phyloP scores from a whole-genome alignment of 2,329 filamentous ascomycete species.

The Claviceps capensis region DNA sequence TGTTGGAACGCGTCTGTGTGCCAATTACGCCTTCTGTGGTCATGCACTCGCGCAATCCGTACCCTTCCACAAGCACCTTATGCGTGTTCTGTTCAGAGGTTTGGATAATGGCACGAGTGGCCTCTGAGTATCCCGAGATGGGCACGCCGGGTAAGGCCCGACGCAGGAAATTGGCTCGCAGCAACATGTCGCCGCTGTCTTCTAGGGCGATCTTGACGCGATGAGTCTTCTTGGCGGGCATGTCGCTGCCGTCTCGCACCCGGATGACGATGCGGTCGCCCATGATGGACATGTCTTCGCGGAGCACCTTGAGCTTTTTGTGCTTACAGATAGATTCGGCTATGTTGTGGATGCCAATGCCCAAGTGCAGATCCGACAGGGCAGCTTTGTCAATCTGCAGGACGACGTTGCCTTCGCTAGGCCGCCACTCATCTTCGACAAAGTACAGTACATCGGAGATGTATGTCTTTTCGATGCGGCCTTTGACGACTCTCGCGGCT shows the following conservation, averaged over 20 bases:
- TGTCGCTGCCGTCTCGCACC: conserved; percentile 44
- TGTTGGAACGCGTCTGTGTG: conserved; percentile 62
- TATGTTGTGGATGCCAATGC: conserved; percentile 62
- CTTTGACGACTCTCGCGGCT: conserved; percentile 83
- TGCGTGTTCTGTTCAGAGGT: conserved; percentile 56
- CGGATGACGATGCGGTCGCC: conserved; percentile 57
- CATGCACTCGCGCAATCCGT: conserved; percentile 81
- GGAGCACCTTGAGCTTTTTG: conserved; percentile 68
- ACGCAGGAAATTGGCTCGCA: conserved; percentile 75
- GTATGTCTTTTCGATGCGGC: conserved; percentile 88
- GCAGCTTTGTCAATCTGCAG: conserved; percentile 71
- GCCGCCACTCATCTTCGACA: conserved; percentile 78
- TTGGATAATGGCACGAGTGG: conserved; percentile 76
- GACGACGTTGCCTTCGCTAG: conserved; percentile 48
- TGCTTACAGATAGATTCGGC: conserved; percentile 61
- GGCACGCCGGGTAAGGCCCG: conserved; percentile 69
- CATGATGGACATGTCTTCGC: conserved; percentile 46
- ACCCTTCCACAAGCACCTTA: conserved; percentile 82
- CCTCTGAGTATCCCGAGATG: conserved; percentile 80
- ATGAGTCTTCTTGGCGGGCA: conserved; percentile 31
- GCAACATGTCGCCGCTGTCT: conserved; percentile 39
- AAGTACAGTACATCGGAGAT: conserved; percentile 68
- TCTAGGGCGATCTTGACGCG: conserved; percentile 31
- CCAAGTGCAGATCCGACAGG: conserved; percentile 68
- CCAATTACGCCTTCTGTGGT: conserved; percentile 85